Conservation (phyloP, 2,329 filamentous ascomycete species). For the Eutypella sp. region DNA sequence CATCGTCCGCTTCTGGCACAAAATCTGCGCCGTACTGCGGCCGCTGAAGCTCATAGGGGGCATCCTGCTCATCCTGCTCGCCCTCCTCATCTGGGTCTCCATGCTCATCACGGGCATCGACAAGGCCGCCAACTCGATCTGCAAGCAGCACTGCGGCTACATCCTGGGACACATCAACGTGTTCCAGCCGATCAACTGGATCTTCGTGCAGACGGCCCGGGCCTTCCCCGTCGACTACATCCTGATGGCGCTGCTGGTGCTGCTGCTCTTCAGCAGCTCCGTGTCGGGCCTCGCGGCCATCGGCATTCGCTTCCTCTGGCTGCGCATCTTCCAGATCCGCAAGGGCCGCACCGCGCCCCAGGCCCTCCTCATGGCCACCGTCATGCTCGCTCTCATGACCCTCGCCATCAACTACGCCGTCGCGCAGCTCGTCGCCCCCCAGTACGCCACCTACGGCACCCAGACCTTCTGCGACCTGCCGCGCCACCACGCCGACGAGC, state of each 20-base stretch:
- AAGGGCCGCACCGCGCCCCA: conserved; percentile 87
- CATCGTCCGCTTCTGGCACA: conserved; percentile 72
- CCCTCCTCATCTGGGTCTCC: conserved; percentile 75
- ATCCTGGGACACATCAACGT: conserved; percentile 82
- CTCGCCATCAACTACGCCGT: conserved; percentile 90
- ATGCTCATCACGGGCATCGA: conserved; percentile 96
- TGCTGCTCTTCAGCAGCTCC: conserved; percentile 85
- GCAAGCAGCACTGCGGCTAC: conserved; percentile 87
- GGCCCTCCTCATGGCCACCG: conserved; percentile 83
- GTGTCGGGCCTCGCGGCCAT: conserved; percentile 81
- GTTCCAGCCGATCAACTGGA: conserved; percentile 92
- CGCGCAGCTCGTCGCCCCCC: conserved; percentile 89
- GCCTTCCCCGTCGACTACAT: conserved; percentile 91
- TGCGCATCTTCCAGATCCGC: conserved; percentile 86
- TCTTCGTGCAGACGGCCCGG: conserved; percentile 74
- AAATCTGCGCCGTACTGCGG: conserved; percentile 74
- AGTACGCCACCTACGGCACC: conserved; percentile 90
- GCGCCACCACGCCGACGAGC: conserved; percentile 54
- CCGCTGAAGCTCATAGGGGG: conserved; percentile 87
- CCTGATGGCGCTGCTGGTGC: conserved; percentile 75
- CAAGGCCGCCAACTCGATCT: conserved; percentile 92
- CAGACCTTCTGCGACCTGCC: conserved; percentile 87
- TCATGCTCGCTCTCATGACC: conserved; percentile 83
- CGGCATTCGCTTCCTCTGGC: conserved; percentile 94
- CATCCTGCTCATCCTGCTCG: conserved; percentile 67